phyloP scores from a whole-genome alignment of 2,329 filamentous ascomycete species.

The Paraphoma sp. region DNA sequence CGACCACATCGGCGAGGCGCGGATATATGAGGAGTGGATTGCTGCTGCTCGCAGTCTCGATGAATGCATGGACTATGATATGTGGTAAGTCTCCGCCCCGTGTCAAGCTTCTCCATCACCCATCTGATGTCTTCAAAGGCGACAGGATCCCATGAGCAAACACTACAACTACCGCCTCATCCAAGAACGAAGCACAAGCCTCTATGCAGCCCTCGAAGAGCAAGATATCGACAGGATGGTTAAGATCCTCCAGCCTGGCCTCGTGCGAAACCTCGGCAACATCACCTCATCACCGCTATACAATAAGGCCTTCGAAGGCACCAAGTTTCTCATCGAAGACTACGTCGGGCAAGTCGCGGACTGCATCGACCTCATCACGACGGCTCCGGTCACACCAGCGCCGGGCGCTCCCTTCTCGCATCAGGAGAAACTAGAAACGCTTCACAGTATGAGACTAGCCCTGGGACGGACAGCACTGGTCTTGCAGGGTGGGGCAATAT shows the following conservation, averaged over 20 bases:
- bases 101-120: not conserved
- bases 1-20: slow-evolving; percentile 69
- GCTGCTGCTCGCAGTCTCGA: slow-evolving; percentile 84
- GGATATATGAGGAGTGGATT: slow-evolving; percentile 85
- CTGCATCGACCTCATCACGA: slow-evolving; percentile 77
- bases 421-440: slow-evolving; percentile 82
- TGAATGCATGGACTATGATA: slow-evolving; percentile 77
- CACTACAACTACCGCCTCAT: slow-evolving; percentile 90
- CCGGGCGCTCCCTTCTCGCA: slow-evolving; percentile 64
- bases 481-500: slow-evolving; percentile 88
- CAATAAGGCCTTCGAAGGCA: slow-evolving; percentile 84
- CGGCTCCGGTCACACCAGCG: slow-evolving; percentile 62
- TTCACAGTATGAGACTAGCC: slow-evolving; percentile 86
- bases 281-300: slow-evolving; percentile 83
- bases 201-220: slow-evolving; percentile 72
- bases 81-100: slow-evolving; percentile 65
- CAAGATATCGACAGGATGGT: slow-evolving; percentile 77
- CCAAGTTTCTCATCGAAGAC: slow-evolving; percentile 88
- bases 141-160: slow-evolving; percentile 78
- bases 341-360: slow-evolving; percentile 86
- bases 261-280: slow-evolving; percentile 86
- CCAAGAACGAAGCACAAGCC: slow-evolving; percentile 73
- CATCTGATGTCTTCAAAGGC: slow-evolving; percentile 54
- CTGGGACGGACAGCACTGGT: slow-evolving; percentile 88
- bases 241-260: slow-evolving; percentile 78